phyloP scores from a whole-genome alignment of 768 basidiomycete species.

The Mycena belliarum region DNA sequence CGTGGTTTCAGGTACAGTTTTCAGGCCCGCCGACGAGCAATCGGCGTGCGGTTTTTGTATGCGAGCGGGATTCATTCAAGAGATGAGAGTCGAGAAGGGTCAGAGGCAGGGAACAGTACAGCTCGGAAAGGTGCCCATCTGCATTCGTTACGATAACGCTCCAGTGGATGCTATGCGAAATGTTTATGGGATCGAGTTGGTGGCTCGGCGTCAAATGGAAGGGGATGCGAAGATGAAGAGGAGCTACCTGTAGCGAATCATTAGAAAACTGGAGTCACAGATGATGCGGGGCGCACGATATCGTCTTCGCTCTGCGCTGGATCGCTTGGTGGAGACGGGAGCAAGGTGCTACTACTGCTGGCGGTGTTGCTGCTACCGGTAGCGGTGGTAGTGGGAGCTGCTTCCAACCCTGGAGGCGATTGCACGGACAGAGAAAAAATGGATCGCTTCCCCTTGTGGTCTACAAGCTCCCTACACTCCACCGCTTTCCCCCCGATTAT shows the following conservation, averaged over 20 bases:
- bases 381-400: too few relatives aligned
- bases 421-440: neutral
- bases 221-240: constrained; percentile 63
- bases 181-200: constrained; percentile 68
- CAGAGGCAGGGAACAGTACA: constrained; percentile 89
- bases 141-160: constrained; percentile 75
- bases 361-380: neutral
- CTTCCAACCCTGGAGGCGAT: neutral
- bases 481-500: constrained; percentile 62
- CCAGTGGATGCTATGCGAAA: constrained; percentile 83
- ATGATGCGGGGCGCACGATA: constrained; percentile 4
- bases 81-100: constrained; percentile 77
- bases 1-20: constrained; percentile 35
- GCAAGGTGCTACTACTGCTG: neutral
- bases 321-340: constrained; percentile 1
- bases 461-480: constrained; percentile 26
- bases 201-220: constrained; percentile 69
- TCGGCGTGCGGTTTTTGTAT: constrained; percentile 74
- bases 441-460: constrained; percentile 8
- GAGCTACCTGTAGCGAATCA: constrained; percentile 40
- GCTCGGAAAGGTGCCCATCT: constrained; percentile 91
- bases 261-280: neutral
- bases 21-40: constrained; percentile 51
- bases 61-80: constrained; percentile 70
- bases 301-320: constrained; percentile 18